Percentiles rank a stretch among this genome's conserved stretches.
These are phyloP conservation scores for Astrothelium subdiscretum DNA, from an alignment of 495 filamentous ascomycete genomes.

Conservation along the genomic window DNA sequence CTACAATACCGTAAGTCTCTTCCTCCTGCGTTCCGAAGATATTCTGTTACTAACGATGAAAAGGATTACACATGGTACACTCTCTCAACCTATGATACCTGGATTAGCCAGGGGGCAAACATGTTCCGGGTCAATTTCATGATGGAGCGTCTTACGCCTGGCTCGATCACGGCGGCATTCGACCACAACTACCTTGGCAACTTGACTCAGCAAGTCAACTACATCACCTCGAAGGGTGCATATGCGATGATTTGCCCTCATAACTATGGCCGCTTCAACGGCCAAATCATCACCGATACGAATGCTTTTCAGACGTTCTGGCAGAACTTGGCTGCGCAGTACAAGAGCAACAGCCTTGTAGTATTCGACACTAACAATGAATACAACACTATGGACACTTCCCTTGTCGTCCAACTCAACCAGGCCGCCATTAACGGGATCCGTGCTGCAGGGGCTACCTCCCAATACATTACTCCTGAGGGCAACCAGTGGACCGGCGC, in stretches of 20 bases:
- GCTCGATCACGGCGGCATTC: slow-evolving; percentile 32
- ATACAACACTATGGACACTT: slow-evolving; percentile 60
- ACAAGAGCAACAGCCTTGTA: slow-evolving; percentile 47
- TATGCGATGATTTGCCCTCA: slow-evolving; percentile 60
- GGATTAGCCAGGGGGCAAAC: slow-evolving; percentile 54
- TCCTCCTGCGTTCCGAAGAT: neutral
- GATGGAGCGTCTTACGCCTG: slow-evolving; percentile 58
- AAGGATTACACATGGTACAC: slow-evolving; percentile 15
- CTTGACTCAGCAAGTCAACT: slow-evolving; percentile 44
- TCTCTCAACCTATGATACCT: slow-evolving; percentile 29
- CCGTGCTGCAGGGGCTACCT: slow-evolving; percentile 53
- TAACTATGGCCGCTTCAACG: slow-evolving; percentile 58
- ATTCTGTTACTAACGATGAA: neutral
- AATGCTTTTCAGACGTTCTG: slow-evolving; percentile 51
- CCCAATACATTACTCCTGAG: slow-evolving; percentile 64
- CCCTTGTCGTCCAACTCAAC: slow-evolving; percentile 56
- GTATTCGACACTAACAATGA: slow-evolving; percentile 67
- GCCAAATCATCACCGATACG: slow-evolving; percentile 53
- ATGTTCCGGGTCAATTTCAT: slow-evolving; percentile 57
- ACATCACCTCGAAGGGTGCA: slow-evolving; percentile 49
- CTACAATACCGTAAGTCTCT: neutral
- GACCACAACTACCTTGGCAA: slow-evolving; percentile 34
- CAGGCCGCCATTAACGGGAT: slow-evolving; percentile 68
- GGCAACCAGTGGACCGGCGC: slow-evolving; percentile 58
- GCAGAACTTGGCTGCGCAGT: slow-evolving; percentile 48